phyloP scores from a whole-genome alignment of 1,284 basidiomycete species.

The Cutaneotrichosporon curvatum region DNA sequence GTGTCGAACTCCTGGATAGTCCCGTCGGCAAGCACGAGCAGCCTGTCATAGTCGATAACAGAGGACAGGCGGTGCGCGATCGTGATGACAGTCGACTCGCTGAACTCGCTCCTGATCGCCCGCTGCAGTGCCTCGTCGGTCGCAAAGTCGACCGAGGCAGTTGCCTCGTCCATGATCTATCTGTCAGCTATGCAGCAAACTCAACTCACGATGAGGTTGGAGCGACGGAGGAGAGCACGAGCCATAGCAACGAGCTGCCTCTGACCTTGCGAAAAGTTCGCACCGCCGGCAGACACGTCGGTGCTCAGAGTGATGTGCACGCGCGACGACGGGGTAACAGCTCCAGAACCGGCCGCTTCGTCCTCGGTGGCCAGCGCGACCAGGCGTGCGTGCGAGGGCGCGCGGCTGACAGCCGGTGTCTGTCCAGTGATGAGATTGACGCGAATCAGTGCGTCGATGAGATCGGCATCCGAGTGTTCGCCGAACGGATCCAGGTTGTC shows the following conservation, averaged over 20 bases:
- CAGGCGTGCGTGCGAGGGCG: background rate
- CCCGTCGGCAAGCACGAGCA: conserved; percentile 76
- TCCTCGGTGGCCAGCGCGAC: background rate
- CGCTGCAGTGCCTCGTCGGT: conserved; percentile 63
- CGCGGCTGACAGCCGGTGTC: conserved; percentile 6
- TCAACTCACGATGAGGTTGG: conserved; percentile 56
- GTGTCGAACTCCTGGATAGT: conserved; percentile 73
- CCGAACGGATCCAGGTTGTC: conserved; percentile 83
- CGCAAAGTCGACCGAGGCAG: conserved; percentile 69
- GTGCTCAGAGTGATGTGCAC: conserved; percentile 60
- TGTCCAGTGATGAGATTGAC: conserved; percentile 29
- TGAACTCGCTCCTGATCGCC: conserved; percentile 72
- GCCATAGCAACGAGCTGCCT: conserved; percentile 65
- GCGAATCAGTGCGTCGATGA: conserved; percentile 52
- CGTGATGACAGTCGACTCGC: conserved; percentile 66
- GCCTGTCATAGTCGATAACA: conserved; percentile 64
- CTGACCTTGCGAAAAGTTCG: conserved; percentile 79
- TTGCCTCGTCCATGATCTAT: conserved; percentile 71
- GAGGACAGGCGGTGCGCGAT: conserved; percentile 73
- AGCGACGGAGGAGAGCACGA: conserved; percentile 65
- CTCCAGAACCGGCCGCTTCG: background rate
- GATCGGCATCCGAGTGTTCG: conserved; percentile 71
- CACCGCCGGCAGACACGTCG: conserved; percentile 67
- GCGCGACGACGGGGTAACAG: conserved; percentile 4
- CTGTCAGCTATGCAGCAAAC: background rate